Evolutionary conservation across 805 yeast species (phyloP).

Genomic region (Wickerhamomyces tratensis): DNA sequence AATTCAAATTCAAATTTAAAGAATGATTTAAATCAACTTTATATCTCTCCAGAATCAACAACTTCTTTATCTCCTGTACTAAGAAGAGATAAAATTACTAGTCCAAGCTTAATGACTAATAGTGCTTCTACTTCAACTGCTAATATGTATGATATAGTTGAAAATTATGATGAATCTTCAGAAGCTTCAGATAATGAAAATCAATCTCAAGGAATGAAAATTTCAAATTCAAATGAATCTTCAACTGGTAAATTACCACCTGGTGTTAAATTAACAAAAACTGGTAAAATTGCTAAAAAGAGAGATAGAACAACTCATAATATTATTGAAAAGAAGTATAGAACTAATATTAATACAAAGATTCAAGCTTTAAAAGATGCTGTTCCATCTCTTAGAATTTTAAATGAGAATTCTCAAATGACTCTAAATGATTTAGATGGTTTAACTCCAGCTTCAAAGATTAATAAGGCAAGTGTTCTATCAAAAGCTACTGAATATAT

Average conservation of each 20-base stretch:
- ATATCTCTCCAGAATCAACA: not conserved
- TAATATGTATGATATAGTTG: not conserved
- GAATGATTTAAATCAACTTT: not conserved
- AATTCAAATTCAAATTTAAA: too few species aligned
- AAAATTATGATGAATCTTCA: not conserved
- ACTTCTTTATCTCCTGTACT: not conserved
- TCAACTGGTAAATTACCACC: too few species aligned
- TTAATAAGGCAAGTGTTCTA: conserved; percentile 71
- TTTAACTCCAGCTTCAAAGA: conserved; percentile 60
- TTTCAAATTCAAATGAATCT: too few species aligned
- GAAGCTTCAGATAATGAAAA: not conserved
- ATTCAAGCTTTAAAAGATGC: conserved; percentile 63
- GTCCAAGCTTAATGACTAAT: too few species aligned
- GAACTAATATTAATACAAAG: conserved; percentile 68
- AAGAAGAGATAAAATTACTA: too few species aligned
- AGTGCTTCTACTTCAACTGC: too few species aligned
- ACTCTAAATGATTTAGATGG: conserved; percentile 55
- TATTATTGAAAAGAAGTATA: conserved; percentile 71
- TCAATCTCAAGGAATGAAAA: not conserved
- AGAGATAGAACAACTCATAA: conserved; percentile 60
- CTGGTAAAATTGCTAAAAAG: conserved; percentile 26
- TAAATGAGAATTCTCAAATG: conserved; percentile 37
- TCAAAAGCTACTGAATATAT: conserved; percentile 78
- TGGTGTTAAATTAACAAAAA: not conserved
- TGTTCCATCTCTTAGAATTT: conserved; percentile 68